Conservation (phyloP, 169 alveolate genomes). For the Plasmodium vivax region DNA sequence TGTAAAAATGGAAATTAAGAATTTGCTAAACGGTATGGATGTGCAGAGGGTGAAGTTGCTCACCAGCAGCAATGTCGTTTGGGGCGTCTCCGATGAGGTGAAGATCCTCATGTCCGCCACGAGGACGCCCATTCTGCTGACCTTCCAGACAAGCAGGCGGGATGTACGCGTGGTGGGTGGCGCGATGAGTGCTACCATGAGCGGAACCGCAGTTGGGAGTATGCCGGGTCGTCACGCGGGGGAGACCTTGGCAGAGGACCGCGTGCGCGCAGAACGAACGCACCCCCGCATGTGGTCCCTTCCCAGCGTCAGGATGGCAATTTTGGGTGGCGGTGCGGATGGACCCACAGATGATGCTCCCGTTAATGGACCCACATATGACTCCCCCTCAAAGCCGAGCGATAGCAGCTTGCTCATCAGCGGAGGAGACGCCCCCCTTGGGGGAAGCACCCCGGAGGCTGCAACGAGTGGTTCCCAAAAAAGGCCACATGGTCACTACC, state of each 20-base stretch:
- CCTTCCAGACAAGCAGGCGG: constrained; percentile 2
- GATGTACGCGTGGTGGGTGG: too few species aligned
- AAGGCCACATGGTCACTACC: background rate
- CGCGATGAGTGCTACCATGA: background rate
- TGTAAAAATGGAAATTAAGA: constrained; percentile 54
- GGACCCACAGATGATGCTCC: too few species aligned
- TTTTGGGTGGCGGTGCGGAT: background rate
- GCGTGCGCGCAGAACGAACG: background rate
- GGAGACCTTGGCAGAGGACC: background rate
- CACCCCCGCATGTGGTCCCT: background rate
- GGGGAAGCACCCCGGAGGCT: background rate
- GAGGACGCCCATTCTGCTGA: constrained; percentile 38
- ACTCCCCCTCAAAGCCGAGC: background rate
- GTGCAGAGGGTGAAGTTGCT: constrained; percentile 29
- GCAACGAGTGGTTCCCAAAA: background rate
- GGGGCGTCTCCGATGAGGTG: constrained; percentile 28
- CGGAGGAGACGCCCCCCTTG: background rate
- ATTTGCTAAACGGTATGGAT: constrained; percentile 18
- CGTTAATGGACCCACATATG: too few species aligned
- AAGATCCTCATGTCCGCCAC: constrained; percentile 71
- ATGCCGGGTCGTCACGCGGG: background rate
- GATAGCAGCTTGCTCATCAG: background rate
- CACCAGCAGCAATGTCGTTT: constrained; percentile 33
- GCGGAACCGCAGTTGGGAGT: background rate
- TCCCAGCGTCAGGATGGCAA: background rate